Percentiles rank a stretch among this genome's conserved stretches.
These are phyloP conservation scores for Danielozyma ontarioensis DNA, from an alignment of 805 yeast genomes.

Conservation along the genomic window DNA sequence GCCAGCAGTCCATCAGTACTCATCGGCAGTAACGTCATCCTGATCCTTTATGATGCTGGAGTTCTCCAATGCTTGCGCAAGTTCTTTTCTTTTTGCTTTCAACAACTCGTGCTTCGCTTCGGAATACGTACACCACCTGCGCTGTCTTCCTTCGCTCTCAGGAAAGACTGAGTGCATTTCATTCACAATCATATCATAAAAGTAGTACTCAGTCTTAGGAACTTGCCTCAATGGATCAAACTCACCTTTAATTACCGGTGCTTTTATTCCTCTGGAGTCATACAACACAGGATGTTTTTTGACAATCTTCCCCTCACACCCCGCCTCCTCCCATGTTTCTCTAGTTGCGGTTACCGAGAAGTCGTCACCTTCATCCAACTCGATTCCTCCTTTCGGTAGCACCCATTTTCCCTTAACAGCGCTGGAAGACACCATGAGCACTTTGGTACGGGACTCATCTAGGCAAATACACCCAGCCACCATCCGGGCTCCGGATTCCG, in stretches of 20 bases:
- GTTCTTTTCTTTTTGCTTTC: slow-evolving; percentile 60
- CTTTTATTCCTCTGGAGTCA: slow-evolving; percentile 44
- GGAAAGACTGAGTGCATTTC: slow-evolving; percentile 68
- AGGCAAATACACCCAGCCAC: slow-evolving; percentile 92
- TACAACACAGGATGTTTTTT: slow-evolving; percentile 57
- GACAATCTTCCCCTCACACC: slow-evolving; percentile 64
- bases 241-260: slow-evolving; percentile 28
- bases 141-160: slow-evolving; percentile 53
- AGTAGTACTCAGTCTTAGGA: slow-evolving; percentile 84
- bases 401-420: slow-evolving; percentile 73
- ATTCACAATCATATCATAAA: slow-evolving; percentile 68
- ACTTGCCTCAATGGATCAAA: slow-evolving; percentile 37
- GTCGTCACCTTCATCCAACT: slow-evolving; percentile 64
- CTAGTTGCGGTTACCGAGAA: slow-evolving; percentile 57
- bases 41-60: slow-evolving; percentile 44
- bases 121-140: slow-evolving; percentile 71
- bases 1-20: slow-evolving; percentile 6
- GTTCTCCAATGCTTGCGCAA: slow-evolving; percentile 55
- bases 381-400: slow-evolving; percentile 94
- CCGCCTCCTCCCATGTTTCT: slow-evolving; percentile 99
- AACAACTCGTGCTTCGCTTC: slow-evolving; percentile 61
- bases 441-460: slow-evolving; percentile 49
- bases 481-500: slow-evolving; percentile 65
- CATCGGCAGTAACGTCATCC: slow-evolving; percentile 5
- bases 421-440: slow-evolving; percentile 75